phyloP scores from a whole-genome alignment of 1,139 yeast genomes.

The Komagataea norvegica region DNA sequence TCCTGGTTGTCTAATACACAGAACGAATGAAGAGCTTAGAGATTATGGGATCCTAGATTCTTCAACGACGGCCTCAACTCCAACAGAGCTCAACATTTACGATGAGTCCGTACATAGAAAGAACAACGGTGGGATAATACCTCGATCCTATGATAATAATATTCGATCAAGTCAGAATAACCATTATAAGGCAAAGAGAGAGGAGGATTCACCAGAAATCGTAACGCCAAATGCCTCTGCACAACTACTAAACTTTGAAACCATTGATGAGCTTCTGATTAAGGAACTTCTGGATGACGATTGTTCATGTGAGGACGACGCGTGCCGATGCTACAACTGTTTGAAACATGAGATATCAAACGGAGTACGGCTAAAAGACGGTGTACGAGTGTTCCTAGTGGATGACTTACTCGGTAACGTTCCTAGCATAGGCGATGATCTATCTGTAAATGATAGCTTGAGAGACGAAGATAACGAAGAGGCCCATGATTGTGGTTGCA shows the following conservation, averaged over 20 bases:
- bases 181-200: neutral
- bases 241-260: conserved; percentile 20
- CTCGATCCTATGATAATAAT: conserved; percentile 2
- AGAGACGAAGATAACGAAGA: neutral
- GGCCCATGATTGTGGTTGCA: conserved; percentile 21
- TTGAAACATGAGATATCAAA: conserved; percentile 21
- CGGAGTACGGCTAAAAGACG: conserved; percentile 22
- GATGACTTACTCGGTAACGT: neutral
- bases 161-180: neutral
- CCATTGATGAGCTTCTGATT: conserved; percentile 20
- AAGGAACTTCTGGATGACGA: conserved; percentile 18
- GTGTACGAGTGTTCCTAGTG: conserved; percentile 8
- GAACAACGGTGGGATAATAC: neutral
- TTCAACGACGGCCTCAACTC: conserved; percentile 15
- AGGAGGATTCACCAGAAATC: neutral
- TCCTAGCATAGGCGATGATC: neutral
- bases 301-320: conserved; percentile 20
- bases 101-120: neutral
- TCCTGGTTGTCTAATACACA: conserved; percentile 25
- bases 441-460: too few relatives aligned
- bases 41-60: conserved; percentile 22
- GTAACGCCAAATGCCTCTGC: conserved; percentile 1
- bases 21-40: conserved; percentile 23
- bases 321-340: conserved; percentile 22
- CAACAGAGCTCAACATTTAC: conserved; percentile 7